Conservation (phyloP, 2,329 filamentous ascomycete species). For the Arthrobotrys conoides region DNA sequence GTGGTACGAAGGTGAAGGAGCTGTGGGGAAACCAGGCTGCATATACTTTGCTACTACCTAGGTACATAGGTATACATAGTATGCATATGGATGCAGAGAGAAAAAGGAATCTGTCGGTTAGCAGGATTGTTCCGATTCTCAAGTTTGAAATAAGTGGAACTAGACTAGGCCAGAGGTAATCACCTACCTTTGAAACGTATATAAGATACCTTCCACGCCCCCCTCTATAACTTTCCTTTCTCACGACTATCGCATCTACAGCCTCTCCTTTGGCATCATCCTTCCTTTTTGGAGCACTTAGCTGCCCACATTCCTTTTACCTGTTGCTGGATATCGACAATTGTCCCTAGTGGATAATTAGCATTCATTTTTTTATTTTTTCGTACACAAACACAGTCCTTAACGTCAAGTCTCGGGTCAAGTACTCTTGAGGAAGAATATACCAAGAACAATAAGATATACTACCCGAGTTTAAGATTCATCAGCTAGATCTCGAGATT, state of each 20-base stretch:
- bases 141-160: constrained; percentile 21
- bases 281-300: constrained; percentile 45
- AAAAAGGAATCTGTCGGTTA: constrained; percentile 51
- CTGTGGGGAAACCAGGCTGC: constrained; percentile 8
- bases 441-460: constrained; percentile 24
- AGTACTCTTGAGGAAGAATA: constrained; percentile 49
- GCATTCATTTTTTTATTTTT: constrained; percentile 25
- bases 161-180: constrained; percentile 15
- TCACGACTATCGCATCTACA: constrained; percentile 28
- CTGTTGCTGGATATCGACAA: constrained; percentile 46
- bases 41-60: neutral
- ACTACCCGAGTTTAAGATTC: constrained; percentile 20
- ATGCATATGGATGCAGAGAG: neutral
- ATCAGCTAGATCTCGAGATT: constrained; percentile 33
- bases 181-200: constrained; percentile 47
- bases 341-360: constrained; percentile 59
- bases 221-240: constrained; percentile 38
- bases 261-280: constrained; percentile 55
- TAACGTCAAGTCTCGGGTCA: constrained; percentile 50
- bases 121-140: constrained; percentile 14
- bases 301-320: constrained; percentile 56
- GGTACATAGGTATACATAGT: neutral
- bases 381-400: constrained; percentile 33
- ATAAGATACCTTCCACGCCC: constrained; percentile 38
- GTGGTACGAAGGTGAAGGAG: constrained; percentile 21